phyloP scores from a whole-genome alignment of 2,329 filamentous ascomycete genomes.

The Fusarium sp. region DNA sequence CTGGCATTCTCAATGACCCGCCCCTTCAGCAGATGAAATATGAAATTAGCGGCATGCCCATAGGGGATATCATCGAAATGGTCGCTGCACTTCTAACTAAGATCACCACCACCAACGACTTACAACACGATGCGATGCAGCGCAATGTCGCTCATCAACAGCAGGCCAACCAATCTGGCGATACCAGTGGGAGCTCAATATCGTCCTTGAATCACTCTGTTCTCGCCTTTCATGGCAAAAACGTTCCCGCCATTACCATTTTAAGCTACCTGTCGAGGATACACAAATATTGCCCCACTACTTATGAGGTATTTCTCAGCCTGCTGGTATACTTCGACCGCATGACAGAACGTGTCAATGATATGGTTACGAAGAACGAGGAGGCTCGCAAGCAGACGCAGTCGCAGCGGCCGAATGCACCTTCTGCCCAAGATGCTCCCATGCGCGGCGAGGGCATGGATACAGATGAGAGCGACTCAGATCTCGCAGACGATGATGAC shows the following conservation, averaged over 20 bases:
- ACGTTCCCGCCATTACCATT: slow-evolving; percentile 96
- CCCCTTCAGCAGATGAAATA: slow-evolving; percentile 75
- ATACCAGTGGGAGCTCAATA: slow-evolving; percentile 66
- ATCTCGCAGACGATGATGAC: slow-evolving; percentile 63
- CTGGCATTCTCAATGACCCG: slow-evolving; percentile 65
- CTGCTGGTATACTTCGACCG: slow-evolving; percentile 97
- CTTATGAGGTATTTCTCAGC: slow-evolving; percentile 97
- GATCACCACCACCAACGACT: slow-evolving; percentile 96
- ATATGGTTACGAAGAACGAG: slow-evolving; percentile 77
- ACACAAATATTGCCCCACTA: slow-evolving; percentile 98
- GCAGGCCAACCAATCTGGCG: slow-evolving; percentile 63
- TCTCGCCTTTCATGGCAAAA: slow-evolving; percentile 97
- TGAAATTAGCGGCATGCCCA: slow-evolving; percentile 98
- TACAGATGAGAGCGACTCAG: slow-evolving; percentile 63
- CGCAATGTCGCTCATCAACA: slow-evolving; percentile 73
- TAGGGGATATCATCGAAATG: slow-evolving; percentile 98
- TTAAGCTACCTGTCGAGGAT: slow-evolving; percentile 95
- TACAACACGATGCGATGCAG: slow-evolving; percentile 92
- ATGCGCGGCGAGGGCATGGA: slow-evolving; percentile 49
- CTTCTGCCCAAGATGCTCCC: slow-evolving; percentile 47
- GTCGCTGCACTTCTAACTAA: slow-evolving; percentile 95
- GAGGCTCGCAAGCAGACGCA: slow-evolving; percentile 58
- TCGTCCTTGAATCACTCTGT: slow-evolving; percentile 74
- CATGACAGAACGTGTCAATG: slow-evolving; percentile 97
- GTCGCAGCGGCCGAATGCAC: slow-evolving; percentile 21